These are phyloP conservation scores for Xylariaceae sp. DNA, from an alignment of 2,329 filamentous ascomycete genomes.

Conservation along the genomic window DNA sequence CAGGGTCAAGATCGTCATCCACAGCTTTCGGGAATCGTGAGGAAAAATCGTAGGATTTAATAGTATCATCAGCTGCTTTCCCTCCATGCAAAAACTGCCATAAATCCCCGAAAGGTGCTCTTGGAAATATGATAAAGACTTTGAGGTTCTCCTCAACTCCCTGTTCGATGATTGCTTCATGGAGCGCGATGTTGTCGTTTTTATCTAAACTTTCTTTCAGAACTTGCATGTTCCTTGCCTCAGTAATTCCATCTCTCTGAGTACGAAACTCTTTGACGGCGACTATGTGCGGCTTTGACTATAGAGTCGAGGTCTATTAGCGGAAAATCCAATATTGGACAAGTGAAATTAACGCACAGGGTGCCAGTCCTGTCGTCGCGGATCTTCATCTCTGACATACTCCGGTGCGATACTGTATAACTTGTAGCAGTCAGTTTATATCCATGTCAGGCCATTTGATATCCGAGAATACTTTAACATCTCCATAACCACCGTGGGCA, in stretches of 20 bases:
- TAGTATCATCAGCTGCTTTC: background rate
- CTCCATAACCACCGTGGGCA: slow-evolving; percentile 2
- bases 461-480: background rate
- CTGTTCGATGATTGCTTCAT: slow-evolving; percentile 1
- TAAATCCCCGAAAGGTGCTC: background rate
- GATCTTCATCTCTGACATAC: background rate
- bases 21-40: slow-evolving; percentile 4
- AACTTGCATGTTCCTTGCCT: background rate
- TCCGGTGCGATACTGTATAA: background rate
- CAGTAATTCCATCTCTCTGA: background rate
- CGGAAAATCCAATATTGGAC: background rate
- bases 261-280: background rate
- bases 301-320: background rate
- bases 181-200: background rate
- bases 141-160: background rate
- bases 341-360: background rate
- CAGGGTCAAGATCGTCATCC: background rate
- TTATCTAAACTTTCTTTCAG: background rate
- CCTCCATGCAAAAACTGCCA: background rate
- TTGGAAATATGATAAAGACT: slow-evolving; percentile 1
- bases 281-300: background rate
- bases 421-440: background rate
- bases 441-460: background rate
- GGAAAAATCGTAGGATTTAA: background rate
- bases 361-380: background rate